These are phyloP conservation scores for Apiotrichum porosum DNA, from an alignment of 1,284 basidiomycete species.

Conservation along the genomic window DNA sequence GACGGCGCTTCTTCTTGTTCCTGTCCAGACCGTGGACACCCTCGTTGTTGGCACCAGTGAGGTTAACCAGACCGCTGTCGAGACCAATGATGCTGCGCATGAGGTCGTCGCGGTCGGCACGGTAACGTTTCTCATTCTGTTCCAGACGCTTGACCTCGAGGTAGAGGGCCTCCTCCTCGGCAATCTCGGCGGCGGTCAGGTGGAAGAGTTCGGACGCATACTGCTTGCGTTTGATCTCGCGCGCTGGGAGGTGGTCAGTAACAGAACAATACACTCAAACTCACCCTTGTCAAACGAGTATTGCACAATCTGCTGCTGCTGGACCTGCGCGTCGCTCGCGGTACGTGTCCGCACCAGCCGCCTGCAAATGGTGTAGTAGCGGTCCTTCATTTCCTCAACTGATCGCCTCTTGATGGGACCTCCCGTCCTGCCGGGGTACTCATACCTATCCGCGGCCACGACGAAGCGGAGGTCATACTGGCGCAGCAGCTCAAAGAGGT, in stretches of 20 bases:
- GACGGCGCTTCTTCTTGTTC: constrained; percentile 46
- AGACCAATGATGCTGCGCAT: constrained; percentile 76
- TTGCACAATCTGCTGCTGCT: constrained; percentile 62
- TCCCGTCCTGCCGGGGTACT: constrained; percentile 49
- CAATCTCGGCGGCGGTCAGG: constrained; percentile 80
- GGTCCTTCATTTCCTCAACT: constrained; percentile 86
- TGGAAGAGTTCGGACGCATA: constrained; percentile 81
- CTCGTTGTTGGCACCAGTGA: constrained; percentile 38
- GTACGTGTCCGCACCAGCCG: constrained; percentile 79
- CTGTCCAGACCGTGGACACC: constrained; percentile 44
- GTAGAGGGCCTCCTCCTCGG: constrained; percentile 93
- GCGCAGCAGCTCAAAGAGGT: constrained; percentile 75
- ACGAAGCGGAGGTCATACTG: constrained; percentile 89
- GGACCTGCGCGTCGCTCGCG: constrained; percentile 67
- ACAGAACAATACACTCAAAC: neutral
- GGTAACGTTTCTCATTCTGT: constrained; percentile 84
- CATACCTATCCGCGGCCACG: constrained; percentile 85
- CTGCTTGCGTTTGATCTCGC: constrained; percentile 82
- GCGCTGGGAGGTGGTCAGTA: constrained; percentile 55
- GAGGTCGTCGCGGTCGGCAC: constrained; percentile 83
- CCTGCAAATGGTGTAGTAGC: constrained; percentile 90
- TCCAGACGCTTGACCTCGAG: constrained; percentile 90
- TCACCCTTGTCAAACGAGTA: constrained; percentile 80
- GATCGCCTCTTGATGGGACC: constrained; percentile 51
- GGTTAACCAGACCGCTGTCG: constrained; percentile 72